Evolutionary conservation across 345 rosid genomes (phyloP), one percentile per base, ranked within the genome.

Genomic region (Hibiscus tridactylites): DNA sequence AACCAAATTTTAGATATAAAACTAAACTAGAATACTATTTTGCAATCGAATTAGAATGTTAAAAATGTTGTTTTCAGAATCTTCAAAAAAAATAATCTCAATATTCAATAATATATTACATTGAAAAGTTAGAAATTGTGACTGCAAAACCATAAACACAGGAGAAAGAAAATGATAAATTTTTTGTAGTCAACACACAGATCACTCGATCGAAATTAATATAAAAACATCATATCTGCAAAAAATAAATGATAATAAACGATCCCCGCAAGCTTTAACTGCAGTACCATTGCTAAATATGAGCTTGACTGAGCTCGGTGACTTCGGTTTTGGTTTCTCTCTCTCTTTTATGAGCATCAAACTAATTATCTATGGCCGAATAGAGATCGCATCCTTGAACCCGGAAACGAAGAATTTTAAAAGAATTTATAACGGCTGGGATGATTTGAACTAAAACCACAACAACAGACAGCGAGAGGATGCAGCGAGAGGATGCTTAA

Each of bases 401-500:
- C 9, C 11, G 42, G 42, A 58, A 37, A 44, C 35, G 58, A 68
- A 33, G 42, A 17, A 17, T 58, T 61, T 56, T 39, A 46, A 39
- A 68, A 33, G 42, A 17, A 17, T 58, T 61, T 56, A 49, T 52
- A 39, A 65, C 59, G 76, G 75, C 74, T 62, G 17, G 66, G 75
- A 76, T 72, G 75, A 60, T 53, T 71, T 24, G 13, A 62, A 62
- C 44, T 69, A 71, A 65, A 66, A 76, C 77, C 81, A 81, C 72
- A 75, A 82, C 73, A 65, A 59, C 63, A 42, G 71, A 76, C 58
- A 74, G 84, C 83, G 79, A 76, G 85, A 63, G 60, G 82, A 74
- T 85, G 84, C 83, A 74, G 84, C 83, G 79, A 76, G 85, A 63
- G 60, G 82, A 74, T 85, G 84, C 83, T 75, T 71, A 71, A 21